Evolutionary conservation across 257 asterid genomes (phyloP), one percentile per base, ranked within the genome.

Genomic region (Plantago major): DNA sequence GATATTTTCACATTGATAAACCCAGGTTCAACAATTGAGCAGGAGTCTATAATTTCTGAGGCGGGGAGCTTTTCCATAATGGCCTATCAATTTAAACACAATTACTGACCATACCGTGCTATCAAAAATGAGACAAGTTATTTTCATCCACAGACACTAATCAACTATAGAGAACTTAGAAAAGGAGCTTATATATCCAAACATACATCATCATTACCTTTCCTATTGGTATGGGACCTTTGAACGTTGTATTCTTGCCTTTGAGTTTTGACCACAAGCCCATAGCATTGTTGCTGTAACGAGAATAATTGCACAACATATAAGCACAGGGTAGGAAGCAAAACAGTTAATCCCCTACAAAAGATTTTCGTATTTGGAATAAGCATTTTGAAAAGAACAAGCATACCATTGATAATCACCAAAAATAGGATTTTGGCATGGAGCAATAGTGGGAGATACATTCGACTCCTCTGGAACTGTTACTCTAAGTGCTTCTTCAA

Each of bases 381-480:
- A n/a, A n/a, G n/a, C n/a, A n/a, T n/a, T 9, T 19, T 64, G 55
- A 44, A 42, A 49, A 55, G 37, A 16, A 4, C 6, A 5, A n/a
- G 49, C 11, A 51, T 84, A 91, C 98, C 96, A 91, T 74, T 91
- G 98, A 72, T 91, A 88, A 61, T 91, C 96, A 48, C 96, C 98
- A 56, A 78, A 81, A 44, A 52, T 82, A 51, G 86, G 65, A 66
- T 89, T 82, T 65, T 81, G 88, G 82, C 96, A 85, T 16, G 86
- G 78, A 58, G 89, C 85, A 70, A 88, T 70, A 47, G 73, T 62
- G 66, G 98, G 95, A 22, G 62, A 68, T 33, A 81, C 78, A 66
- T 75, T 89, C 58, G 28, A 62, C 71, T 58, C 87, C 60, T 86
- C 92, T 13, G 96, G 95, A 51, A 81, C 79, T 0, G 88, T 83